These are phyloP conservation scores for Hyphodiscus hymeniophilus DNA, from an alignment of 495 filamentous ascomycete species.

Conservation along the genomic window DNA sequence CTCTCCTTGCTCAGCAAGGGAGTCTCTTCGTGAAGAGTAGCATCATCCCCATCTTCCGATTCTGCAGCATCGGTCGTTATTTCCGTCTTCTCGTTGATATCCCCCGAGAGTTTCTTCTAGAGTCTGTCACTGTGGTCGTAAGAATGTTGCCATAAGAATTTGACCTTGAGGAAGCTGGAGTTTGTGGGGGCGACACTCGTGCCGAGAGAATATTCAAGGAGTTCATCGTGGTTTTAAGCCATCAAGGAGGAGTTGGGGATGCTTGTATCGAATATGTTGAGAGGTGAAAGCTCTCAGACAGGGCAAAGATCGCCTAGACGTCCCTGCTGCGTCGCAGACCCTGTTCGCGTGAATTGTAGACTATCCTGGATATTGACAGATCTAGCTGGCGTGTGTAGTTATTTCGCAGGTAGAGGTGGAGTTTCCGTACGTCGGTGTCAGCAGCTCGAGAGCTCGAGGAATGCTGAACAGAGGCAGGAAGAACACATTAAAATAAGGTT, in stretches of 20 bases:
- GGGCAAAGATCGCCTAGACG: no score
- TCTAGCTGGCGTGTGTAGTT: no score
- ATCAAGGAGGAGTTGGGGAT: slow-evolving; percentile 13
- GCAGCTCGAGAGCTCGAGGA: no score
- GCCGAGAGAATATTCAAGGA: slow-evolving; percentile 91
- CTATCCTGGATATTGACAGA: no score
- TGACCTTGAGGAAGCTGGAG: slow-evolving; percentile 51
- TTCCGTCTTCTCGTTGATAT: slow-evolving; percentile 37
- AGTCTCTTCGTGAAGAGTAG: slow-evolving; percentile 54
- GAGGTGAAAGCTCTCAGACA: no score
- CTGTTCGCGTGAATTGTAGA: no score
- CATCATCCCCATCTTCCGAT: slow-evolving; percentile 25
- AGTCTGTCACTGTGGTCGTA: slow-evolving; percentile 26
- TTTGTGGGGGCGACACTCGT: slow-evolving; percentile 57
- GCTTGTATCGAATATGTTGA: no score
- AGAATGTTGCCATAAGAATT: slow-evolving; percentile 54
- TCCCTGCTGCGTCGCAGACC: no score
- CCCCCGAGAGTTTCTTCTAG: slow-evolving; percentile 31
- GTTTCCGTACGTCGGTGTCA: no score
- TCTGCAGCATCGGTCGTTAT: slow-evolving; percentile 31
- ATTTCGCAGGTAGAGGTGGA: no score
- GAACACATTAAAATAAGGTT: no score
- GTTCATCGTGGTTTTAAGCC: slow-evolving; percentile 71
- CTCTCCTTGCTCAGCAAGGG: slow-evolving; percentile 44
- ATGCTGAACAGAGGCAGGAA: no score